phyloP scores from a whole-genome alignment of 108 stramenopile genomes.

The Cyclotella kingstonii region DNA sequence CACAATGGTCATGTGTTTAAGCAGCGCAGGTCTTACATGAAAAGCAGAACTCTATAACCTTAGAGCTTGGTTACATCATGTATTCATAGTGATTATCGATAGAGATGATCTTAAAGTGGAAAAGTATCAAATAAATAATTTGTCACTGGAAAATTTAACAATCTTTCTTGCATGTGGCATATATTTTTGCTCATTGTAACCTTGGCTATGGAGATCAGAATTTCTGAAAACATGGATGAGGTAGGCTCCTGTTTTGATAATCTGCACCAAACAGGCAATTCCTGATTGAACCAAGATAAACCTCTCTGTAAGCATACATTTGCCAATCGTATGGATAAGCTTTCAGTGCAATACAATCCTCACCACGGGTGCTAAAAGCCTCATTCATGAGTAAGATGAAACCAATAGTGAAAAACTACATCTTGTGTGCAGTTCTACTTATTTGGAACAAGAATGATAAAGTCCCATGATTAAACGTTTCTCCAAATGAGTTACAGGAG shows the following conservation, averaged over 20 bases:
- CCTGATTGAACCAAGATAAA: slow-evolving; percentile 47
- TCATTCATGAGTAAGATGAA: slow-evolving; percentile 64
- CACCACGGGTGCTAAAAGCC: slow-evolving; percentile 64
- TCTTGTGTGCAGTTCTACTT: slow-evolving; percentile 73
- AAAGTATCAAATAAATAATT: too few species aligned
- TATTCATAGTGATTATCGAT: too few species aligned
- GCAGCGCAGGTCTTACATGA: too few species aligned
- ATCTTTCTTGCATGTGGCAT: slow-evolving; percentile 66
- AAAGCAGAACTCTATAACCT: too few species aligned
- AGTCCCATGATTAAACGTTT: slow-evolving; percentile 78
- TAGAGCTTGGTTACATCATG: too few species aligned
- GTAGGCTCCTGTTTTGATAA: slow-evolving; percentile 65
- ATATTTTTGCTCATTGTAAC: slow-evolving; percentile 78
- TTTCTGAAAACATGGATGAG: slow-evolving; percentile 50
- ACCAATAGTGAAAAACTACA: slow-evolving; percentile 64
- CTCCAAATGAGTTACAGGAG: slow-evolving; percentile 85
- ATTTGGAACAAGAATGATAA: slow-evolving; percentile 73
- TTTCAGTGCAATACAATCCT: slow-evolving; percentile 80
- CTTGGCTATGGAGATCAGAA: slow-evolving; percentile 62
- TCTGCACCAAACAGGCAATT: slow-evolving; percentile 61
- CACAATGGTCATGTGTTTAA: too few species aligned
- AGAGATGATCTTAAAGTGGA: too few species aligned
- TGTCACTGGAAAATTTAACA: too few species aligned
- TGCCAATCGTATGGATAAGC: slow-evolving; percentile 89
- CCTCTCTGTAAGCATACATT: slow-evolving; percentile 77